Conservation (phyloP, 495 filamentous ascomycete species). For the Lichina pygmaea region DNA sequence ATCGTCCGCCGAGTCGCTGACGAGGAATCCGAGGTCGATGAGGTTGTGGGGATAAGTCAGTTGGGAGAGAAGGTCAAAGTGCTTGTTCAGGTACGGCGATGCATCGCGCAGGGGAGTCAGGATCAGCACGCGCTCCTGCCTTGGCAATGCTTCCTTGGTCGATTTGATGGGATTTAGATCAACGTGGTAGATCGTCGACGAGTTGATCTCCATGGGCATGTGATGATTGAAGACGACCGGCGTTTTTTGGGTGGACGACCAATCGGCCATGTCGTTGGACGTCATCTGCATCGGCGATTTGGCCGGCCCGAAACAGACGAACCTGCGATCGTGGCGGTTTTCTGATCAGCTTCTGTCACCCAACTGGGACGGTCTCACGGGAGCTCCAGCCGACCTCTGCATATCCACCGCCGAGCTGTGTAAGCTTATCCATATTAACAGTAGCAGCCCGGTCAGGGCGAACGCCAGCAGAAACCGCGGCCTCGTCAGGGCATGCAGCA, state of each 20-base stretch:
- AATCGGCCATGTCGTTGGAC: constrained; percentile 64
- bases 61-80: constrained; percentile 79
- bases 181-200: constrained; percentile 44
- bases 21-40: constrained; percentile 86
- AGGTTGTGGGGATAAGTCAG: constrained; percentile 85
- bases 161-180: constrained; percentile 72
- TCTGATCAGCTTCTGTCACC: not conserved
- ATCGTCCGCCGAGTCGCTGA: constrained; percentile 74
- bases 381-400: constrained; percentile 41
- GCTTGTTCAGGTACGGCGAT: constrained; percentile 47
- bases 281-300: constrained; percentile 88
- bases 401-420: constrained; percentile 59
- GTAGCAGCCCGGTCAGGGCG: constrained; percentile 39
- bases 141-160: constrained; percentile 44
- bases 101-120: constrained; percentile 88
- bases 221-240: constrained; percentile 94
- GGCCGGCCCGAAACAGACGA: constrained; percentile 86
- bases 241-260: constrained; percentile 69
- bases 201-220: constrained; percentile 59
- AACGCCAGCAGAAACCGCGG: constrained; percentile 57
- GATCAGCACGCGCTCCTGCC: constrained; percentile 77
- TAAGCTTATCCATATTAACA: constrained; percentile 80
- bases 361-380: not conserved
- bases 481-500: constrained; percentile 49
- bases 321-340: constrained; percentile 24